phyloP scores from a whole-genome alignment of 2,329 filamentous ascomycete genomes.

The Bipolaris sorokiniana region DNA sequence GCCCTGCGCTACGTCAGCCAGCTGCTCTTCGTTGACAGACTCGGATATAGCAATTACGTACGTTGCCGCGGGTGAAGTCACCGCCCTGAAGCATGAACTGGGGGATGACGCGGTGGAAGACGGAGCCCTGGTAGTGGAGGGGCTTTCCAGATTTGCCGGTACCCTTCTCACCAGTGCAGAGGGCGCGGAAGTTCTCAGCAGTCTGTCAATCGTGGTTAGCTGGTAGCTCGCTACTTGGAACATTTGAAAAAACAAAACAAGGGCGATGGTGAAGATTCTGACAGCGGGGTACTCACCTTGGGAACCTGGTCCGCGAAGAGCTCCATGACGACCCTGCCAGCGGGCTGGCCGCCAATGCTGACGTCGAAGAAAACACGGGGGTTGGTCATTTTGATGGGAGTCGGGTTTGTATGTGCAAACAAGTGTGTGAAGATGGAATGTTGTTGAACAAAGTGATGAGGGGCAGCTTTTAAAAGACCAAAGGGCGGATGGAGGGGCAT shows the following conservation, averaged over 20 bases:
- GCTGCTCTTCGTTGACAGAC: neutral
- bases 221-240: neutral
- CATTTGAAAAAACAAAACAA: neutral
- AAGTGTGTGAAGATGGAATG: slow-evolving; percentile 21
- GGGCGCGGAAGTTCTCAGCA: slow-evolving; percentile 90
- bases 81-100: slow-evolving; percentile 98
- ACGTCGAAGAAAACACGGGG: slow-evolving; percentile 93
- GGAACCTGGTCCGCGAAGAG: slow-evolving; percentile 71
- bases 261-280: slow-evolving; percentile 18
- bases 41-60: slow-evolving; percentile 55
- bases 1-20: slow-evolving; percentile 27
- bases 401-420: slow-evolving; percentile 10
- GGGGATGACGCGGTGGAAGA: slow-evolving; percentile 96
- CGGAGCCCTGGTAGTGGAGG: slow-evolving; percentile 88
- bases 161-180: slow-evolving; percentile 95
- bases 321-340: slow-evolving; percentile 84
- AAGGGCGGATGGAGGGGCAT: slow-evolving; percentile 20
- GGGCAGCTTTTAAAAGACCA: slow-evolving; percentile 23
- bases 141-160: slow-evolving; percentile 79
- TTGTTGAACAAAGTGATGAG: slow-evolving; percentile 21
- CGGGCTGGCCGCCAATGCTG: slow-evolving; percentile 72
- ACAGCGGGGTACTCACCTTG: slow-evolving; percentile 51
- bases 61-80: slow-evolving; percentile 93
- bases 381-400: slow-evolving; percentile 38
- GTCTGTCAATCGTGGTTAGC: slow-evolving; percentile 61